Base-by-base conservation (phyloP, 2,329 filamentous ascomycete genomes). In the Akanthomyces lecanii region DNA sequence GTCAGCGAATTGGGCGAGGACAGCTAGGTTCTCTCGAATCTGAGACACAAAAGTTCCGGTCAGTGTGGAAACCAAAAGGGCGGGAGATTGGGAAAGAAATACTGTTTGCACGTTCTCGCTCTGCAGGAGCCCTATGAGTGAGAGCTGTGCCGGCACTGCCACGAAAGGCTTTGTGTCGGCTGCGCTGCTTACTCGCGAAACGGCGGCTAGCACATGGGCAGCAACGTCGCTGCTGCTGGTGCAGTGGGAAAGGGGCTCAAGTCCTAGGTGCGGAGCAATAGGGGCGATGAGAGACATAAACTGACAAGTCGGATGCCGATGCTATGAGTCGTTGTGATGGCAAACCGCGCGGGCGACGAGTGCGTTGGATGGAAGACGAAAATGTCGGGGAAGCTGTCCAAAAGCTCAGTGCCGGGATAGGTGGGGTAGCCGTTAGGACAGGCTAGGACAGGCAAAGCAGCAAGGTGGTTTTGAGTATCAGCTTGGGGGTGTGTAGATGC, bases 71-170 rank as follows among this genome's bases (percentile, higher is more conserved):
- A 23, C 16, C 14, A 6, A 4, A 16, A 18, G 7, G 21, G 36
- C 18, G 4, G 10, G 5, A 30, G 12, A 2, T 14, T 14, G 30
- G 12, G 18, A 18, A 28, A 28, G 11, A 30, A 23, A 21, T 47
- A 63, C 61, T 23, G 48, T 51, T 14, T 63, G 53, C 28, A 63
- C 54, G 28, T 52, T 63, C 44, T 63, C 61, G 53, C 47, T 42
- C 38, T 63, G 61, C 28, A 63, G 25, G 1, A 63, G 61, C 5
- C 53, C 45, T 7, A 38, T 58, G 28, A 63, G 61, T 1, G 61
- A 58, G 36, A 63, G 36, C 54, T 54, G 51, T 10, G 51, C 12
- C 12, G 59, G 21, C 58, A 53, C 21, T 1, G n/a, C 38, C 8
- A 40, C 8, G 25, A 25, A 21, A 33, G 7, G 57, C 5, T 42